Percentiles rank a stretch among this genome's conserved stretches.
These are phyloP conservation scores for Urtica urens DNA, from an alignment of 306 rosid genomes.

Conservation along the genomic window DNA sequence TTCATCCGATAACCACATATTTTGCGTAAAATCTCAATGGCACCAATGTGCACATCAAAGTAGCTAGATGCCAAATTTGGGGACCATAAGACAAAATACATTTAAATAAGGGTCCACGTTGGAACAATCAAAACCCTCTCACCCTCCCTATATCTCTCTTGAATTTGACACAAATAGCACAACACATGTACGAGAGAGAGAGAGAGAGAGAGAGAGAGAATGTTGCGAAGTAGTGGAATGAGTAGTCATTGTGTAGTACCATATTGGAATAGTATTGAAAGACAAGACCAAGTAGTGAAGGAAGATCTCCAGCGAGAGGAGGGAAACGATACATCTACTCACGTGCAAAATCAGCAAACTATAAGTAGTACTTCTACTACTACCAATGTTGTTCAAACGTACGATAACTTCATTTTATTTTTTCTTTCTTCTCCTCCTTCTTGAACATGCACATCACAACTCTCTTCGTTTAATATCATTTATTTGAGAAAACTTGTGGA, in stretches of 20 bases:
- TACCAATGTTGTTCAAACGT: slow-evolving; percentile 21
- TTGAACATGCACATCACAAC: too few species aligned
- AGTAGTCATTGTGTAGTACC: slow-evolving; percentile 32
- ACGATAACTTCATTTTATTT: too few species aligned
- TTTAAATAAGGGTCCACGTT: neutral
- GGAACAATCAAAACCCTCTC: neutral
- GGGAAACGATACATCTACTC: slow-evolving; percentile 33
- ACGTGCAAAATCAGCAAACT: slow-evolving; percentile 21
- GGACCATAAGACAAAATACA: slow-evolving; percentile 21
- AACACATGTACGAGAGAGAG: slow-evolving; percentile 6
- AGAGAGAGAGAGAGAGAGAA: slow-evolving; percentile 7
- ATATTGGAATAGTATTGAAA: slow-evolving; percentile 30
- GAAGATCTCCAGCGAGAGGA: slow-evolving; percentile 27
- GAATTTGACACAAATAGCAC: neutral
- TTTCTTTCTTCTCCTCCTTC: neutral
- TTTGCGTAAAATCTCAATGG: slow-evolving; percentile 31
- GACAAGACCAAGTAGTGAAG: too few species aligned
- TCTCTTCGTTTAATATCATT: neutral
- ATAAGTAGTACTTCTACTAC: slow-evolving; percentile 8
- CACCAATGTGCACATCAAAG: slow-evolving; percentile 15
- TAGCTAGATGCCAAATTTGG: slow-evolving; percentile 30
- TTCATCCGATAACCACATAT: slow-evolving; percentile 38
- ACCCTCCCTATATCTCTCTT: slow-evolving; percentile 4
- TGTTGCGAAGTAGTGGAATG: slow-evolving; percentile 14
- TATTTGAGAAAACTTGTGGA: neutral